These are phyloP conservation scores for Haplographium delicatum DNA, from an alignment of 495 filamentous ascomycete genomes.

Conservation along the genomic window DNA sequence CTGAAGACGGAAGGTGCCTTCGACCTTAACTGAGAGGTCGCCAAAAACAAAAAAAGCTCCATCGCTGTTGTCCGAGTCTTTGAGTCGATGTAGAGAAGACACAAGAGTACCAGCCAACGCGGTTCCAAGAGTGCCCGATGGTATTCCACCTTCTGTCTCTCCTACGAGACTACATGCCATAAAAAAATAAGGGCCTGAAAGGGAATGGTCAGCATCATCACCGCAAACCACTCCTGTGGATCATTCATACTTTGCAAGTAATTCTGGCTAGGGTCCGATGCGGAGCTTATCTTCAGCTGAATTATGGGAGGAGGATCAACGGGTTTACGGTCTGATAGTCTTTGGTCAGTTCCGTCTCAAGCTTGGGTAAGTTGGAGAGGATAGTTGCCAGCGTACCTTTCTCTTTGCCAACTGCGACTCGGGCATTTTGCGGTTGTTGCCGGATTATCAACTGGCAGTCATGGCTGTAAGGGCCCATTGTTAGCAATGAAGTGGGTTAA, in stretches of 20 bases:
- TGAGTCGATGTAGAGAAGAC: slow-evolving; percentile 88
- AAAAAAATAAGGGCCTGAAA: slow-evolving; percentile 73
- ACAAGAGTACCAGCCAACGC: slow-evolving; percentile 76
- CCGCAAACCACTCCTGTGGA: background rate
- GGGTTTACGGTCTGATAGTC: slow-evolving; percentile 73
- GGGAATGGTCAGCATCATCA: background rate
- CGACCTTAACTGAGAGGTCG: slow-evolving; percentile 79
- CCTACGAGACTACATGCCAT: slow-evolving; percentile 67
- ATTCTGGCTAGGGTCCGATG: slow-evolving; percentile 71
- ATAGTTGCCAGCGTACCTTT: slow-evolving; percentile 42
- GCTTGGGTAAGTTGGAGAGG: background rate
- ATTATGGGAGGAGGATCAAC: slow-evolving; percentile 94
- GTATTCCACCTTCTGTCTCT: slow-evolving; percentile 44
- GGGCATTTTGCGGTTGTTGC: slow-evolving; percentile 61
- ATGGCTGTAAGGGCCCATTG: slow-evolving; percentile 25
- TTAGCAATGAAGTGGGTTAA: background rate
- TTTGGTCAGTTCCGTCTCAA: slow-evolving; percentile 11
- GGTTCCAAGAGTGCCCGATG: slow-evolving; percentile 31
- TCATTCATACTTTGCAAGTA: slow-evolving; percentile 54
- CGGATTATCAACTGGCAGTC: slow-evolving; percentile 60
- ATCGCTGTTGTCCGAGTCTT: slow-evolving; percentile 87
- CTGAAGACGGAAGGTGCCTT: slow-evolving; percentile 72
- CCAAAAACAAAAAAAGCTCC: slow-evolving; percentile 97
- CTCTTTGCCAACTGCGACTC: slow-evolving; percentile 68
- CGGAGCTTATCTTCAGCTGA: slow-evolving; percentile 67